Evolutionary conservation across 139 green algal species (phyloP), one percentile per base, ranked within the genome.

Genomic region (Micractinium sp.): DNA sequence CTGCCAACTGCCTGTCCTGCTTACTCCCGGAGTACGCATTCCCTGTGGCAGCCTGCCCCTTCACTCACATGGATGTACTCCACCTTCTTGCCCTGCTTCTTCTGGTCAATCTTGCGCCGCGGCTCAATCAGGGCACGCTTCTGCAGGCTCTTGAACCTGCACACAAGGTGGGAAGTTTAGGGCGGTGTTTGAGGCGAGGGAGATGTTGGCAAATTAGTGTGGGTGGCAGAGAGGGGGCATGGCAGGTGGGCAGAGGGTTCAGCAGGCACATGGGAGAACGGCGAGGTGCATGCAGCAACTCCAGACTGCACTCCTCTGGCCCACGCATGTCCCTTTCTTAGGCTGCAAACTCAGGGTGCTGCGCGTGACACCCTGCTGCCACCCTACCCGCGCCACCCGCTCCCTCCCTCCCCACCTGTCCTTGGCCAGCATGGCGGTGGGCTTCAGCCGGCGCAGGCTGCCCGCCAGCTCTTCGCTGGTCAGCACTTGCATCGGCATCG

Each of bases 91-190:
- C 81, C 81, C 66, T 41, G 38, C 82, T 92, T 90, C 85, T 93
- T 94, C 60, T 92, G 90, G 20, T 79, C 82, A 38, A 89, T 89
- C 35, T 89, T 92, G 85, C 90, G 85, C n/a, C 95, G 87, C 4
- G 96, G 95, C 95, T 98, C 96, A 3, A 98, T 92, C 18, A 97
- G 36, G 25, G 94, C 95, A 0, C 95, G 92, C 83, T 94, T 92
- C 91, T 98, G 96, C 82, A 98, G 88, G 80, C 92, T 95, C 87
- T 97, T 97, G 92, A 95, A 98, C 29, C 93, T 90, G 83, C 95
- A 92, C 20, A 60, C 33, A 0, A 89, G 81, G 56, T 93, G 67
- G 38, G 39, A 9, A 83, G 47, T 16, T 5, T 56, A 16, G 7
- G 47, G 47, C 5, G 9, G 9, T 56, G 47, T 16, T 56, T 56